These are phyloP conservation scores for Amesomyces nigricolor DNA, from an alignment of 2,329 filamentous ascomycete genomes.

Conservation along the genomic window DNA sequence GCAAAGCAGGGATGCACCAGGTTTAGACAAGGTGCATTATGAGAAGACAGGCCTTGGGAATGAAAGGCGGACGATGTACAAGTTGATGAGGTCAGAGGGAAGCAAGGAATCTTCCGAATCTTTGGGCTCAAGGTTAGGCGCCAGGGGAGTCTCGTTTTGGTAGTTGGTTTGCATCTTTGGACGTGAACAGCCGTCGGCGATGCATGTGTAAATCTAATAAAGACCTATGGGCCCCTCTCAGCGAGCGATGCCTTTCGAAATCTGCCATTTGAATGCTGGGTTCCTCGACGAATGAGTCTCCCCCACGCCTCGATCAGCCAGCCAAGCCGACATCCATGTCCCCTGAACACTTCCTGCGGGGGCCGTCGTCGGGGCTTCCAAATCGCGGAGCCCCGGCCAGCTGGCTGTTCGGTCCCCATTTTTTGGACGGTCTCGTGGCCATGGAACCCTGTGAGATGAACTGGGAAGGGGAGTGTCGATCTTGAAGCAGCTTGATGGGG, in stretches of 20 bases:
- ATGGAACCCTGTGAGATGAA: conserved; percentile 3
- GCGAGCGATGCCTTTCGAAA: too few species aligned
- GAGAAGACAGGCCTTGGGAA: background rate
- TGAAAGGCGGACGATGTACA: too few species aligned
- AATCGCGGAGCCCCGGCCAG: too few species aligned
- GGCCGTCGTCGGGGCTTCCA: background rate
- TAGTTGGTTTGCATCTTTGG: too few species aligned
- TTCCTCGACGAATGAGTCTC: background rate
- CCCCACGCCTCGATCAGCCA: background rate
- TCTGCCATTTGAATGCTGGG: background rate
- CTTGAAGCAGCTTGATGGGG: background rate
- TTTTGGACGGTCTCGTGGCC: conserved; percentile 15
- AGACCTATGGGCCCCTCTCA: too few species aligned
- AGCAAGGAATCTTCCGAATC: too few species aligned
- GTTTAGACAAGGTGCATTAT: background rate
- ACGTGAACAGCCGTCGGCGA: too few species aligned
- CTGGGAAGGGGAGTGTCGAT: background rate
- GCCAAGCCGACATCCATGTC: background rate
- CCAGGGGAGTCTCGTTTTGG: too few species aligned
- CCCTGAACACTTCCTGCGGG: conserved; percentile 5
- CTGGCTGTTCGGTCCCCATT: background rate
- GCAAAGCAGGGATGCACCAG: background rate
- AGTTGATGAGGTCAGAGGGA: too few species aligned
- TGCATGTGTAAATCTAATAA: too few species aligned
- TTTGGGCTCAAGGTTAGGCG: too few species aligned